These are phyloP conservation scores for Talaromyces nanjingensis DNA, from an alignment of 495 filamentous ascomycete species.

Conservation along the genomic window DNA sequence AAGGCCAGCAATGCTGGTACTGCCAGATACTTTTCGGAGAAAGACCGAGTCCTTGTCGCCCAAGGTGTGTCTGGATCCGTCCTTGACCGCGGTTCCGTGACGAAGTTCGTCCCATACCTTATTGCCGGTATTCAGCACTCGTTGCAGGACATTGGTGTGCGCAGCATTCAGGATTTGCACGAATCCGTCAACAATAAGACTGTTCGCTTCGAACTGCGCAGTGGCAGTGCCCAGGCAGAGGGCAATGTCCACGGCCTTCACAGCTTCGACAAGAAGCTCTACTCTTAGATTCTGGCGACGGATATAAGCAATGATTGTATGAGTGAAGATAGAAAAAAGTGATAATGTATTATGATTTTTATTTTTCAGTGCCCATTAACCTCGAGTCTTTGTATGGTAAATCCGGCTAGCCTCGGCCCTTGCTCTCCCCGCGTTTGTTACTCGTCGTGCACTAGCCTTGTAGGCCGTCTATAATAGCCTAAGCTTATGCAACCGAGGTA, in stretches of 20 bases:
- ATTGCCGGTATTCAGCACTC: conserved; percentile 94
- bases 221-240: conserved; percentile 89
- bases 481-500: conserved; percentile 5
- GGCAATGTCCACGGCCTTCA: conserved; percentile 94
- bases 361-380: neutral
- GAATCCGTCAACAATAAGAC: conserved; percentile 65
- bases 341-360: conserved; percentile 6
- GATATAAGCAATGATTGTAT: conserved; percentile 5
- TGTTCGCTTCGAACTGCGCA: conserved; percentile 89
- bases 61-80: conserved; percentile 88
- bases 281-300: conserved; percentile 51
- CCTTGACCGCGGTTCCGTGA: conserved; percentile 70
- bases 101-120: conserved; percentile 93
- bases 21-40: conserved; percentile 97
- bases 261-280: conserved; percentile 99
- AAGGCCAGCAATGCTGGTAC: conserved; percentile 93
- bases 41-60: conserved; percentile 86
- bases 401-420: conserved; percentile 1
- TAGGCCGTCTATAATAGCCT: neutral
- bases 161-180: conserved; percentile 69
- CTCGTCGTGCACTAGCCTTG: neutral
- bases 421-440: neutral
- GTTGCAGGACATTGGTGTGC: conserved; percentile 88
- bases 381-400: neutral
- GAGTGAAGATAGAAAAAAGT: conserved; percentile 1